phyloP scores from a whole-genome alignment of 768 basidiomycete species.

The Boletus patriciae region DNA sequence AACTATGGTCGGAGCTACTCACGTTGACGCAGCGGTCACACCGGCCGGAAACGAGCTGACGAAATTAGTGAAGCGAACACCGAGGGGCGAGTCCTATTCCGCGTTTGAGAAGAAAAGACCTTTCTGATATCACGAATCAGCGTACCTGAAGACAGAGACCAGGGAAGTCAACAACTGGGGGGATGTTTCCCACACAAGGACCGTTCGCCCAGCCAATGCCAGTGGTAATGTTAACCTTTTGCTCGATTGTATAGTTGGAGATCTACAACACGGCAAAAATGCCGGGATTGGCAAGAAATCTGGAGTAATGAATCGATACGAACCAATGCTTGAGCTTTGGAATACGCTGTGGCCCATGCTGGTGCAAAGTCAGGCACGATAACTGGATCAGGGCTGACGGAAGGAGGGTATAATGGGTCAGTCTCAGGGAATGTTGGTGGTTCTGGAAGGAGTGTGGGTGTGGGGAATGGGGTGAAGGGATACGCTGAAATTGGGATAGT shows the following conservation, averaged over 20 bases:
- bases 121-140: background rate
- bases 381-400: conserved; percentile 41
- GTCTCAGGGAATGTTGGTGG: conserved; percentile 53
- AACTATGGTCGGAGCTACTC: conserved; percentile 23
- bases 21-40: conserved; percentile 81
- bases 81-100: conserved; percentile 68
- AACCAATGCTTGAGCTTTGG: conserved; percentile 58
- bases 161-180: conserved; percentile 53
- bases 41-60: conserved; percentile 83
- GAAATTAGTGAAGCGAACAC: conserved; percentile 72
- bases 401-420: conserved; percentile 58
- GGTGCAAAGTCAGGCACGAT: conserved; percentile 47
- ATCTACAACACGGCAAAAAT: conserved; percentile 33
- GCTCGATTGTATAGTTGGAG: conserved; percentile 51
- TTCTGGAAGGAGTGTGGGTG: conserved; percentile 54
- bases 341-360: conserved; percentile 59
- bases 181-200: conserved; percentile 70
- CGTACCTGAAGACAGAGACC: conserved; percentile 70
- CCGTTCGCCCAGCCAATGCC: conserved; percentile 55
- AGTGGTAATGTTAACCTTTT: conserved; percentile 65
- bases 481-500: conserved; percentile 42
- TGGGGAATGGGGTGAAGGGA: conserved; percentile 60
- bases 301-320: conserved; percentile 13
- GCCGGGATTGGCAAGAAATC: background rate
- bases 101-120: background rate